Base-by-base conservation (phyloP, 306 rosid genomes). In the Mucuna pruriens region DNA sequence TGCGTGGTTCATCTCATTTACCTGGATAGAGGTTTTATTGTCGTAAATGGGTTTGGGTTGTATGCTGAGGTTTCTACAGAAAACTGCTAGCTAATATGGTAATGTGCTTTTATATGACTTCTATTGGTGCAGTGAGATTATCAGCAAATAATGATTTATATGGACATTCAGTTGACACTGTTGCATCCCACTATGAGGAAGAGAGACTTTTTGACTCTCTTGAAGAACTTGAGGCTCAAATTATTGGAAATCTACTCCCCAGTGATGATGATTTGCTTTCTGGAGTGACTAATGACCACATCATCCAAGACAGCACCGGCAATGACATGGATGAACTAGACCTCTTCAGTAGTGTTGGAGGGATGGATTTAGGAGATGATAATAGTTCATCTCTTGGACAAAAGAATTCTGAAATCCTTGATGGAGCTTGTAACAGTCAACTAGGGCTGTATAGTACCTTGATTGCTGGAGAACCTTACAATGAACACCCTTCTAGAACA, bases 321-420 rank as follows among this genome's bases (percentile, higher is more conserved):
- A 92, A 90, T 71, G 95, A 90, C 82, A 74, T 84, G 83, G 91
- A 87, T 74, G 95, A 90, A 26, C 82, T 84, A 58, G 95, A 92
- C 64, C 69, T 90, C 64, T 90, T 89, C 55, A 84, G 74, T 44
- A 90, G 95, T 84, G 86, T 88, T 68, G 95, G 97, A 36, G 93
- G 95, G 75, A 84, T 92, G 91, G 95, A 92, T 34, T 76, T 92
- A 64, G 95, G 89, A 85, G 71, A 45, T 33, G 91, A 87, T 62
- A 90, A 87, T 10, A 86, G 63, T 77, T 78, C 49, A 76, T 85
- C 70, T n/a, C 81, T 80, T 68, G 82, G 38, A 52, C 84, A 51
- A 78, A 91, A 71, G 82, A 76, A 77, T 17, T 87, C 48, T 83
- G 64, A 38, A 80, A 64, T 92, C 81, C 58, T 84, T 74, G 87